Percentiles rank a stretch among this genome's conserved stretches.
Conservation (phyloP, 2,329 filamentous ascomycete genomes). For the Davidsoniella virescens region DNA sequence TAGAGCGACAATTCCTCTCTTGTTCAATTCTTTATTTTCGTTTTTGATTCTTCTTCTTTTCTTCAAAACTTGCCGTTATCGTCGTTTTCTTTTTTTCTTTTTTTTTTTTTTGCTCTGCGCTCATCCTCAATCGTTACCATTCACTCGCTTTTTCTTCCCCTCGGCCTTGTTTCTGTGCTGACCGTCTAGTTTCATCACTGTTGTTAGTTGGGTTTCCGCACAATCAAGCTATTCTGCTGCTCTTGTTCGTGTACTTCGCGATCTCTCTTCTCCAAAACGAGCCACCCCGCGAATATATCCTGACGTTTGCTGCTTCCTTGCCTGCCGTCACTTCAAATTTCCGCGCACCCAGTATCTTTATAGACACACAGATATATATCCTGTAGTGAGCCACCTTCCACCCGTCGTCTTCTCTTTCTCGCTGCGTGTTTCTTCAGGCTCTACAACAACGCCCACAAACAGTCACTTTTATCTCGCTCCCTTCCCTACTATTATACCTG, state of each 20-base stretch:
- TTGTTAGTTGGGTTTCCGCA: no score
- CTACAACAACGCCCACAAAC: no score
- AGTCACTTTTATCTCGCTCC: background rate
- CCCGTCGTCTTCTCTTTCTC: background rate
- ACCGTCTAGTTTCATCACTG: constrained; percentile 15
- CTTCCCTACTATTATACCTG: background rate
- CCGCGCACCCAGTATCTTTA: background rate
- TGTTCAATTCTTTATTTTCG: constrained; percentile 8
- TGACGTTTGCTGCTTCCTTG: background rate
- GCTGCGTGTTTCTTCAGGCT: no score
- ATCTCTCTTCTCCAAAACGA: background rate
- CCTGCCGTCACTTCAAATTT: background rate
- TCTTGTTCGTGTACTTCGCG: constrained; percentile 22
- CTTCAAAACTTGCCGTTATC: background rate
- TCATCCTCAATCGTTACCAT: background rate
- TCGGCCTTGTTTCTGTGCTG: constrained; percentile 18
- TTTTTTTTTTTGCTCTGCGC: background rate
- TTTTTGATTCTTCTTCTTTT: background rate
- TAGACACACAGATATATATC: background rate
- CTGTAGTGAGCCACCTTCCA: background rate
- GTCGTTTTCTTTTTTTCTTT: background rate
- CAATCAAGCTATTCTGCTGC: no score
- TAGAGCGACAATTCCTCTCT: background rate
- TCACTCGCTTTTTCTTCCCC: constrained; percentile 1
- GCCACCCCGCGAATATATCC: no score